Percentiles rank a stretch among this genome's conserved stretches.
These are phyloP conservation scores for Epichloe scottii DNA, from an alignment of 2,329 filamentous ascomycete species.

Conservation along the genomic window DNA sequence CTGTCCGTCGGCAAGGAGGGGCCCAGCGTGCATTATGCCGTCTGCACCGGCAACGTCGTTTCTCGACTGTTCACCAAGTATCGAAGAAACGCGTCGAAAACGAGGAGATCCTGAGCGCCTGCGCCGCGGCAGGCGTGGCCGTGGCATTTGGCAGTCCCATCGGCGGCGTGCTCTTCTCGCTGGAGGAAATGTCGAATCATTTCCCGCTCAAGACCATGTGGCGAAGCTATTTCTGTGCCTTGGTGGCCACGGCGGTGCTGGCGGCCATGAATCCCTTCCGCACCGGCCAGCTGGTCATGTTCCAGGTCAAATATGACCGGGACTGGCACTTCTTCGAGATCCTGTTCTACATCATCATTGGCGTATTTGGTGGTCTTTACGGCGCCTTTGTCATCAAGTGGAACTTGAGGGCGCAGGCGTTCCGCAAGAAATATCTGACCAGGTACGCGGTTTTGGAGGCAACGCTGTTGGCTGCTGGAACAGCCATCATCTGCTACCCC, in stretches of 20 bases:
- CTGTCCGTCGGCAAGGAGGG: conserved; percentile 95
- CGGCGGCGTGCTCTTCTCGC: conserved; percentile 86
- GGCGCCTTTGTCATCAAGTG: conserved; percentile 96
- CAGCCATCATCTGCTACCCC: conserved; percentile 88
- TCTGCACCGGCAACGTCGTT: conserved; percentile 94
- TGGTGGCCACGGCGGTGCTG: conserved; percentile 86
- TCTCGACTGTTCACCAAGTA: conserved; percentile 90
- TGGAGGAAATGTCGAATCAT: conserved; percentile 95
- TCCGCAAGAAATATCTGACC: conserved; percentile 82
- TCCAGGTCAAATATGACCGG: conserved; percentile 89
- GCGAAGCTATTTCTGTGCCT: conserved; percentile 94
- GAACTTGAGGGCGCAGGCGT: conserved; percentile 83
- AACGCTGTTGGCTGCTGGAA: conserved; percentile 67
- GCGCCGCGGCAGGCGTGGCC: conserved; percentile 85
- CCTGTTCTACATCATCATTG: conserved; percentile 82
- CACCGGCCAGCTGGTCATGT: conserved; percentile 97
- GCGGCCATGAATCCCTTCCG: conserved; percentile 96
- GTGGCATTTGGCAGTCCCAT: conserved; percentile 97
- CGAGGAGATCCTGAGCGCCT: conserved; percentile 90
- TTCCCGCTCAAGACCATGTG: conserved; percentile 96
- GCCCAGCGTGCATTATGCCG: conserved; percentile 96
- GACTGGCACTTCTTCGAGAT: conserved; percentile 98
- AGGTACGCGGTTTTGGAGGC: conserved; percentile 80
- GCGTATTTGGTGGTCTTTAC: conserved; percentile 87
- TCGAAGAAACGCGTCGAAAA: conserved; percentile 81